Percentiles rank a stretch among this genome's conserved stretches.
Conservation (phyloP, 1,139 yeast genomes). For the Taiozyma sp. region DNA sequence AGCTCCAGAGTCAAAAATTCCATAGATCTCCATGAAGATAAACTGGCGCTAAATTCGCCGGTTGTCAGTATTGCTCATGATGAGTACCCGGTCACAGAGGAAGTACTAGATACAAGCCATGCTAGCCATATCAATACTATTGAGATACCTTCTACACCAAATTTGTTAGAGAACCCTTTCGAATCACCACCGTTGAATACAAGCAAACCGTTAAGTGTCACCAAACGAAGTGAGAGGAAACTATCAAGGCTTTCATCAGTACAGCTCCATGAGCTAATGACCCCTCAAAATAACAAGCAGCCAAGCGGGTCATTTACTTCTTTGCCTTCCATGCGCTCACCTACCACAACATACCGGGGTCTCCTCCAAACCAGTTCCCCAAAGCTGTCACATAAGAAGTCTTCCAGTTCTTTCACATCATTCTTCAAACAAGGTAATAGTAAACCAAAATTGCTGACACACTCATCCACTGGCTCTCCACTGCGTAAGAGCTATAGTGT, state of each 20-base stretch:
- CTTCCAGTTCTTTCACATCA: background rate
- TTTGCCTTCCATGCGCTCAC: background rate
- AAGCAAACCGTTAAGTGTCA: background rate
- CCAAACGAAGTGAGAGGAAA: background rate
- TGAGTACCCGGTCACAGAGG: background rate
- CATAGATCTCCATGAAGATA: background rate
- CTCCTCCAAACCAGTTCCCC: background rate
- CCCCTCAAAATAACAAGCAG: background rate
- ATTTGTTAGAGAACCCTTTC: background rate
- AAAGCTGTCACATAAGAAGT: background rate
- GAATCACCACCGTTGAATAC: background rate
- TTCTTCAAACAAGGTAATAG: background rate
- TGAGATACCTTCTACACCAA: background rate
- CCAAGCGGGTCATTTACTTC: background rate
- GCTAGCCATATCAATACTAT: background rate
- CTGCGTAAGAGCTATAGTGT: background rate
- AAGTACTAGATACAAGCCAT: background rate
- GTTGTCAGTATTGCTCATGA: background rate
- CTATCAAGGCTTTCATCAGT: background rate
- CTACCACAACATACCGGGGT: background rate
- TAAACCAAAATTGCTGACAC: background rate
- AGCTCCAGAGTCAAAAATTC: background rate
- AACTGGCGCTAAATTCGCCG: background rate
- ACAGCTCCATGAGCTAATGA: background rate
- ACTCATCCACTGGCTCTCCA: background rate